Base-by-base conservation (phyloP, 1,139 yeast genomes). In the Yamadazyma oceani region DNA sequence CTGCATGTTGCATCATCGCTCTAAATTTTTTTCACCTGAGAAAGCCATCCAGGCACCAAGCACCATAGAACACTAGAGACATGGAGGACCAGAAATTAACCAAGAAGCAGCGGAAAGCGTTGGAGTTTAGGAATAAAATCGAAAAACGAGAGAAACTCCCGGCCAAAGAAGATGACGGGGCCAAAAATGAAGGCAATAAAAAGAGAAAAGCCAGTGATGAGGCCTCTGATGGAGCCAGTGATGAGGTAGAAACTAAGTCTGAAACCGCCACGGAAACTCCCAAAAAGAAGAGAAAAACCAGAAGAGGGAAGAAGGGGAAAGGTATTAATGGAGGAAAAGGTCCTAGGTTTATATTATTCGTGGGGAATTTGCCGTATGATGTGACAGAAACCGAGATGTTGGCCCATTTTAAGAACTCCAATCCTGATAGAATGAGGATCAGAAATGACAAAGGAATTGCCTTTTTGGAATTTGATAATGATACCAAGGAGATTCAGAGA, bases 391-490 rank as follows among this genome's bases (percentile, higher is more conserved):
- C 75, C 5, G 88, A 85, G 43, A 60, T 92, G 26, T 63, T 69
- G 38, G 64, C 73, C n/a, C 97, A 90, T 62, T 88, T 92, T 66
- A 78, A 81, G 49, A 77, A 80, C 28, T 73, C 86, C 37, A 66
- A 71, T 14, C 97, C 97, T 4, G 83, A 83, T 53, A 70, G 78
- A 43, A 69, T 92, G 41, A 79, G 98, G 55, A 65, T 87, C 35
- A 78, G 97, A 58, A 72, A 71, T 26, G 95, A 85, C 37, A 86
- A 85, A 57, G 97, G 97, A 5, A 89, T 90, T 57, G 97, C 97
- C 17, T 92, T 92, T 58, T 64, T 90, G 46, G 98, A 92, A 59
- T 92, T 89, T 51, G 83, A 79, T 53, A 76, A 75, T 37, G 79
- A 75, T 35, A 64, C 70, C 29, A 52, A 66, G 33, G 85, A 82